These are phyloP conservation scores for Solanum appendiculatum DNA, from an alignment of 257 asterid genomes.

Conservation along the genomic window DNA sequence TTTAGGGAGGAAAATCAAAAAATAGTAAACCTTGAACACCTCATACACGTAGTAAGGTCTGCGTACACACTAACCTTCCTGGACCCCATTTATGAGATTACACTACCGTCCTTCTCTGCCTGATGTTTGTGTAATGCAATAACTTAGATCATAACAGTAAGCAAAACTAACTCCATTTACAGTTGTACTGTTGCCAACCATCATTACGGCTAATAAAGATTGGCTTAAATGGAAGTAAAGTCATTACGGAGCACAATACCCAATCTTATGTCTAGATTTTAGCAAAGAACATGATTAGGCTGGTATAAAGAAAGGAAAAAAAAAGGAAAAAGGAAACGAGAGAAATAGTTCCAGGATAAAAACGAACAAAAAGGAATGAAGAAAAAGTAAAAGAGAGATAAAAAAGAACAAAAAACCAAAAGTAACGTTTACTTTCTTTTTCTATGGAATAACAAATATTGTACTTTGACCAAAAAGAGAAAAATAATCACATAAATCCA, in stretches of 20 bases:
- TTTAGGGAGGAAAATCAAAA: background rate
- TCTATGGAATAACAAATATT: background rate
- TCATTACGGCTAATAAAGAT: background rate
- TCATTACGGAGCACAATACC: background rate
- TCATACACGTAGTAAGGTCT: background rate
- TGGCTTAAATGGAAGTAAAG: background rate
- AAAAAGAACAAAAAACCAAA: slow-evolving; percentile 19
- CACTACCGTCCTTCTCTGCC: background rate
- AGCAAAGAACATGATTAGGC: background rate
- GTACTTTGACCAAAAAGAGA: background rate
- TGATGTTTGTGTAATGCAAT: background rate
- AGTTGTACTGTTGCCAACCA: background rate
- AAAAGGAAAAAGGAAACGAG: background rate
- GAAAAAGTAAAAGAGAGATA: background rate
- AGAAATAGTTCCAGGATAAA: slow-evolving; percentile 5
- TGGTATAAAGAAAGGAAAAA: background rate
- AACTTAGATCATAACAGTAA: background rate
- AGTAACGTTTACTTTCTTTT: slow-evolving; percentile 21
- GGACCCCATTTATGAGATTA: background rate
- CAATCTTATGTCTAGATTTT: background rate
- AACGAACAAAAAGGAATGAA: background rate
- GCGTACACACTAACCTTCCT: background rate
- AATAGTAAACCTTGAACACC: background rate
- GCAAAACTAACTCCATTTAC: background rate
- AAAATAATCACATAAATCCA: slow-evolving; percentile 15